Evolutionary conservation across 2,329 filamentous ascomycete species (phyloP).

Genomic region (Pestalotiopsis sp.): DNA sequence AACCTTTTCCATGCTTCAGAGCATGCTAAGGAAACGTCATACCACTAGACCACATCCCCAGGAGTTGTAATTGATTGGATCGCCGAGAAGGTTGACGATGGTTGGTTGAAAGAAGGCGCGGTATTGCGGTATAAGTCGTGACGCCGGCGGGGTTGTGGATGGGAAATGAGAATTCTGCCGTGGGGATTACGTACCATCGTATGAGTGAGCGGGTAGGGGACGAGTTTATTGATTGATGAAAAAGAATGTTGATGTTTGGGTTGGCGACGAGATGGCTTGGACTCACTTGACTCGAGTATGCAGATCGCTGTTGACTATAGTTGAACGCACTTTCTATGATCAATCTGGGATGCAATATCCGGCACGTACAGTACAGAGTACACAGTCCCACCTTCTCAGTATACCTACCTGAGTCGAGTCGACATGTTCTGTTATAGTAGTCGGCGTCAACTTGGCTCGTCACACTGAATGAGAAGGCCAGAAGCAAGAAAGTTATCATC

Average conservation of each 20-base stretch:
- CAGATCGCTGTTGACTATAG: background rate
- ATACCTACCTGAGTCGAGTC: too few species aligned
- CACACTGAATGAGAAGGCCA: too few species aligned
- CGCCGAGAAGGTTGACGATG: background rate
- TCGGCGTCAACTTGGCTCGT: too few species aligned
- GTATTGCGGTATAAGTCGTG: background rate
- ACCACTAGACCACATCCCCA: slow-evolving; percentile 15
- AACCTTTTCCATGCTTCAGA: slow-evolving; percentile 17
- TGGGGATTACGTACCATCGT: background rate
- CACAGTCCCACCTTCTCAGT: too few species aligned
- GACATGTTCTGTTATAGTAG: too few species aligned
- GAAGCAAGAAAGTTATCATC: background rate
- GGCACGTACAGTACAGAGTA: too few species aligned
- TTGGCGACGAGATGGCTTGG: background rate
- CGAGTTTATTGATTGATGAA: background rate
- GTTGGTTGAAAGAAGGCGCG: background rate
- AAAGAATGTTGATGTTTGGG: background rate
- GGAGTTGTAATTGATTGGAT: background rate
- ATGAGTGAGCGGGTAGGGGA: background rate
- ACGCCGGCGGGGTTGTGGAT: background rate
- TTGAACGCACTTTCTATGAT: too few species aligned
- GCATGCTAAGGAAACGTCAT: slow-evolving; percentile 19
- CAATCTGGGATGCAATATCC: too few species aligned
- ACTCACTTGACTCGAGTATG: background rate
- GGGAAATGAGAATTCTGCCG: background rate